A percentile compares a stretch with the other conserved stretches of the same genome.
These are phyloP conservation scores for Podaxis sp. DNA, from an alignment of 768 basidiomycete genomes.

Conservation along the genomic window DNA sequence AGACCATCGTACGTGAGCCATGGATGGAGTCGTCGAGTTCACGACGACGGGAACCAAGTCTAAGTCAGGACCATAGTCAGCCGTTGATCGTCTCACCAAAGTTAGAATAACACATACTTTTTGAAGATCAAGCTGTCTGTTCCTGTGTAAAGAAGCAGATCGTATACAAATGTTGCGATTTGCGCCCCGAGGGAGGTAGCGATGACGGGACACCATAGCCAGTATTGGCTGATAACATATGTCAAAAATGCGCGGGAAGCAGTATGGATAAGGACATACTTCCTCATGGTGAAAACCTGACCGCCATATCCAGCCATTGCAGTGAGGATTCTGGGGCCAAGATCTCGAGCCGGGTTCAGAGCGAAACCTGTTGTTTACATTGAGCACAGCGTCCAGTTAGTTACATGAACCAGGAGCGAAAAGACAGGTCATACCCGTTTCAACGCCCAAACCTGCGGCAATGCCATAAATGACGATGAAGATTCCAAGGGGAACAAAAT, in stretches of 20 bases:
- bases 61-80: background rate
- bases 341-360: conserved; percentile 41
- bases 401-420: background rate
- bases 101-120: conserved; percentile 36
- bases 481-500: conserved; percentile 54
- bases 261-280: conserved; percentile 29
- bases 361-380: conserved; percentile 30
- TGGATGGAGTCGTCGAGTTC: background rate
- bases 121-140: conserved; percentile 53
- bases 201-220: conserved; percentile 69
- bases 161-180: conserved; percentile 54
- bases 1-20: background rate
- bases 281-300: conserved; percentile 37
- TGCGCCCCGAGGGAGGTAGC: conserved; percentile 59
- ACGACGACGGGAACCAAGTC: background rate
- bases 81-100: background rate
- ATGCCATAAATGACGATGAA: conserved; percentile 55
- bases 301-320: conserved; percentile 69
- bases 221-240: conserved; percentile 51
- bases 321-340: conserved; percentile 64
- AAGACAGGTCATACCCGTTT: conserved; percentile 42
- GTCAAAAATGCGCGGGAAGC: background rate
- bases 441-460: conserved; percentile 58
- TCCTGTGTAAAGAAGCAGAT: conserved; percentile 57
- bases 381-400: background rate